Conservation (phyloP, 163 green algal genomes). For the Prototheca wickerhamii region DNA sequence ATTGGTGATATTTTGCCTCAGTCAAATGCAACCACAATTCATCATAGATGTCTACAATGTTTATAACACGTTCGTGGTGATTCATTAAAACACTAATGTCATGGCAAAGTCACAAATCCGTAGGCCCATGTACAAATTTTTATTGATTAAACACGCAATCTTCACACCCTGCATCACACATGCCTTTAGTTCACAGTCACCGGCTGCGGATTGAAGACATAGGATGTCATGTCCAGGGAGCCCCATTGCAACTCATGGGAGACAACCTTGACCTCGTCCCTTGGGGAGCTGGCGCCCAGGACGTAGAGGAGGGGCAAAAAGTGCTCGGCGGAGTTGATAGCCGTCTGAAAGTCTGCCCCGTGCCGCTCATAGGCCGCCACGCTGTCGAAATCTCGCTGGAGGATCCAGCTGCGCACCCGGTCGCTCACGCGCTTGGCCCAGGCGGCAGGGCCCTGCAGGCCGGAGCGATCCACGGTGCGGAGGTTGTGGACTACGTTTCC, state of each 20-base stretch:
- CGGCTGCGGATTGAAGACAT: no score
- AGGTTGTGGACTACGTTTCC: constrained; percentile 61
- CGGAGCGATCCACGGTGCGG: constrained; percentile 10
- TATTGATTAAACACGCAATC: no score
- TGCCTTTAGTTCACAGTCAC: no score
- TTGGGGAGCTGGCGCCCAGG: not conserved
- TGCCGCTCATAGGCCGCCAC: not conserved
- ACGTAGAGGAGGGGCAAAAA: constrained; percentile 1
- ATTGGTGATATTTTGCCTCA: no score
- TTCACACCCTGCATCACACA: no score
- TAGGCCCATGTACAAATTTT: no score
- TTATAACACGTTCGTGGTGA: no score
- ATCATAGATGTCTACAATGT: no score
- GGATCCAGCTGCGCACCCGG: not conserved
- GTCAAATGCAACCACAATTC: no score
- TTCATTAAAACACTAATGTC: no score
- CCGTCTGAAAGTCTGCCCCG: not conserved
- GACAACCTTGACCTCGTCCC: not conserved
- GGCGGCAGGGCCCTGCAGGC: not conserved
- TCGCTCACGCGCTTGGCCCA: not conserved
- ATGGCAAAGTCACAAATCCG: no score
- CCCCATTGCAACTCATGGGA: not conserved
- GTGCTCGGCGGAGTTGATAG: constrained; percentile 1
- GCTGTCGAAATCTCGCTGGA: not conserved
- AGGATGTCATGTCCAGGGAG: not conserved